Percentiles rank a stretch among this genome's conserved stretches.
phyloP scores from a whole-genome alignment of 164 flowering plant genomes.

The Berberis vulgaris region DNA sequence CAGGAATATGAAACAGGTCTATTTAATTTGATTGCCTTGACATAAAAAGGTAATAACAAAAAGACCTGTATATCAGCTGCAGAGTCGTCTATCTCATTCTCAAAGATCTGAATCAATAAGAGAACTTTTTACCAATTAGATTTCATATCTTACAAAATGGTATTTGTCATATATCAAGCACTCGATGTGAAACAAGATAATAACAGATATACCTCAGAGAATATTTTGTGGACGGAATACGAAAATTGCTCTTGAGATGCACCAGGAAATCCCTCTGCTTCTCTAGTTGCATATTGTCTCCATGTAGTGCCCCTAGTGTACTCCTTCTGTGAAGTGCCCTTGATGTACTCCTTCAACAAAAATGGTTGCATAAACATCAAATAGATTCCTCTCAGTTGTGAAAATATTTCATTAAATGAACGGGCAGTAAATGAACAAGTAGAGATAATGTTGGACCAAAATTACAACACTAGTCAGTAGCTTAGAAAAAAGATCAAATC shows the following conservation, averaged over 20 bases:
- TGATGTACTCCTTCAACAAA: too few species aligned
- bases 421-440: too few species aligned
- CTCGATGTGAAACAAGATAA: slow-evolving; percentile 3
- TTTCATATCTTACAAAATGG: background rate
- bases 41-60: background rate
- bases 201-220: slow-evolving; percentile 63
- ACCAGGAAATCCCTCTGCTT: slow-evolving; percentile 39
- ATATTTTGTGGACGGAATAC: slow-evolving; percentile 61
- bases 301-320: slow-evolving; percentile 22
- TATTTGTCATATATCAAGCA: background rate
- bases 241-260: slow-evolving; percentile 49
- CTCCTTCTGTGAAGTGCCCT: slow-evolving; percentile 18
- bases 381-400: too few species aligned
- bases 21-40: background rate
- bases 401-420: too few species aligned
- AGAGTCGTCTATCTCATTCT: slow-evolving; percentile 42
- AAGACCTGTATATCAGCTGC: slow-evolving; percentile 63
- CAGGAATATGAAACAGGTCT: slow-evolving; percentile 3
- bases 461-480: background rate
- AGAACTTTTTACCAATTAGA: background rate
- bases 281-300: slow-evolving; percentile 27
- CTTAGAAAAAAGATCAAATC: background rate
- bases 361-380: too few species aligned
- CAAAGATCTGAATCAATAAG: slow-evolving; percentile 58
- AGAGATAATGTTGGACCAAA: too few species aligned